phyloP scores from a whole-genome alignment of 768 basidiomycete species.

The Lactarius sanguifluus region DNA sequence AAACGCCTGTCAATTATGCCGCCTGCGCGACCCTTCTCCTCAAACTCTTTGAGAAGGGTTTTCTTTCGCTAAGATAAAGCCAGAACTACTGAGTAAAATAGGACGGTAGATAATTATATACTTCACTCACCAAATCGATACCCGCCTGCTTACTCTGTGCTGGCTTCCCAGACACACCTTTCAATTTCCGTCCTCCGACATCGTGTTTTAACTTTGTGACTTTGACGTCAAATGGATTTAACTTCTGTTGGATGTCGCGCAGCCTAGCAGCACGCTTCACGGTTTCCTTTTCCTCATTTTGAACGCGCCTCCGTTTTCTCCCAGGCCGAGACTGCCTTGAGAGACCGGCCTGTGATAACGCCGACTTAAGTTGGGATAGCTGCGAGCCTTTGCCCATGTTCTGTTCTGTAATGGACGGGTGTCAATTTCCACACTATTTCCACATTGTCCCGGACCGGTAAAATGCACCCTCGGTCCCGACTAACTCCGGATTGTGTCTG shows the following conservation, averaged over 20 bases:
- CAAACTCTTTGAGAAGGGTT: slow-evolving; percentile 84
- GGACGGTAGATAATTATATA: slow-evolving; percentile 37
- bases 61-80: slow-evolving; percentile 65
- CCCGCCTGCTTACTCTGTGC: slow-evolving; percentile 89
- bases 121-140: slow-evolving; percentile 62
- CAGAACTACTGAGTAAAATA: slow-evolving; percentile 10
- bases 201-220: slow-evolving; percentile 92
- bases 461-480: not conserved
- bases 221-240: slow-evolving; percentile 94
- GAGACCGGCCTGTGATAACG: slow-evolving; percentile 79
- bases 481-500: not conserved
- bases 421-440: not conserved
- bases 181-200: slow-evolving; percentile 84
- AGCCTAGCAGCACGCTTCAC: slow-evolving; percentile 79
- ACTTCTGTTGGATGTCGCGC: slow-evolving; percentile 75
- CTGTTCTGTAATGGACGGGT: not conserved
- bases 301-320: slow-evolving; percentile 69
- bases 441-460: not conserved
- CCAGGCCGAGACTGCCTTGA: slow-evolving; percentile 53
- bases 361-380: slow-evolving; percentile 85
- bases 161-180: slow-evolving; percentile 79
- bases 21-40: slow-evolving; percentile 77
- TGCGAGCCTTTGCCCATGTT: slow-evolving; percentile 84
- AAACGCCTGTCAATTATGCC: slow-evolving; percentile 93
- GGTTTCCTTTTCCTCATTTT: slow-evolving; percentile 69